Evolutionary conservation across 2,329 filamentous ascomycete genomes (phyloP).

Genomic region (Pseudovirgaria hyperparasitica): DNA sequence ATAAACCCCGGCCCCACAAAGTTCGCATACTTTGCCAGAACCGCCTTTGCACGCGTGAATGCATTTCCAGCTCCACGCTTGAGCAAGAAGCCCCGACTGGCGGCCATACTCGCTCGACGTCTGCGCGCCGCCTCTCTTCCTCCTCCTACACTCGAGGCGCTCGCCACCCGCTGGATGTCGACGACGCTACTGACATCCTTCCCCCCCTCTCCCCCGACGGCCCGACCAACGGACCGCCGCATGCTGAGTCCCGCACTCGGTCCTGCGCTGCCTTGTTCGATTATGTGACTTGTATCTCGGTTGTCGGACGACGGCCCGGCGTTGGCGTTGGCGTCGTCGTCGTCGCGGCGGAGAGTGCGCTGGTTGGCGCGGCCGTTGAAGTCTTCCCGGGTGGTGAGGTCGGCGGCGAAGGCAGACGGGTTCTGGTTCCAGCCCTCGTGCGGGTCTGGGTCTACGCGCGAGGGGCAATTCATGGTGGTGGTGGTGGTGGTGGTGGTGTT

Average conservation of each 20-base stretch:
- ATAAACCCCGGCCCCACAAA: slow-evolving; percentile 60
- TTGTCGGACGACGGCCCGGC: not conserved
- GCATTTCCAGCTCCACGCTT: not conserved
- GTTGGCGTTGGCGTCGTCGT: not conserved
- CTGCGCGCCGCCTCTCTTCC: too few species aligned
- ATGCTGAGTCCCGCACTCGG: not conserved
- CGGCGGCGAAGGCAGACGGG: slow-evolving; percentile 43
- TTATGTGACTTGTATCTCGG: not conserved
- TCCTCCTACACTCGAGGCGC: too few species aligned
- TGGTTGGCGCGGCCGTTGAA: slow-evolving; percentile 47
- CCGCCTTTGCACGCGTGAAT: slow-evolving; percentile 4
- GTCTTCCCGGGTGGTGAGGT: slow-evolving; percentile 49
- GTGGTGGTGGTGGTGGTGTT: not conserved
- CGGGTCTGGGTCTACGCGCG: slow-evolving; percentile 41
- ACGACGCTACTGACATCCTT: not conserved
- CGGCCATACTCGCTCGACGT: not conserved
- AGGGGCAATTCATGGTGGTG: slow-evolving; percentile 50
- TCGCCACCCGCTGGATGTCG: not conserved
- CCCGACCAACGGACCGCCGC: too few species aligned
- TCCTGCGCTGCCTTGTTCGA: not conserved
- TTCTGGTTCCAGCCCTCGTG: slow-evolving; percentile 49
- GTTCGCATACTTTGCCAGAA: slow-evolving; percentile 36
- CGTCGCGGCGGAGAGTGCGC: too few species aligned
- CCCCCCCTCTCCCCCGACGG: not conserved
- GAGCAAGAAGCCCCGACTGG: not conserved